These are phyloP conservation scores for Termitomyces sp. DNA, from an alignment of 768 basidiomycete genomes.

Conservation along the genomic window DNA sequence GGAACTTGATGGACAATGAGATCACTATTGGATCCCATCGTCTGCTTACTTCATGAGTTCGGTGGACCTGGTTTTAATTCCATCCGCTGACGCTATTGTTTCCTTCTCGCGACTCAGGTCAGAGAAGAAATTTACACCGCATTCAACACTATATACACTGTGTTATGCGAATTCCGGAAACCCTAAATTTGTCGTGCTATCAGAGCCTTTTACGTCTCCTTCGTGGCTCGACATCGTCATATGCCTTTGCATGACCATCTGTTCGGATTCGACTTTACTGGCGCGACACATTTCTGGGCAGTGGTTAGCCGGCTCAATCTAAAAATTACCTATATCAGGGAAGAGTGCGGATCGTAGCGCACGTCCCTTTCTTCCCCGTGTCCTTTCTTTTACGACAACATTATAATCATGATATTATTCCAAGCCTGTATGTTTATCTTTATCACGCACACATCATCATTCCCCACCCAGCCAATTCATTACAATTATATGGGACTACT, in stretches of 20 bases:
- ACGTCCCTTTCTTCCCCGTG: conserved; percentile 32
- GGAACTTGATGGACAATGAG: conserved; percentile 7
- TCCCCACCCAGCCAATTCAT: conserved; percentile 25
- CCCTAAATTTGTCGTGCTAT: conserved; percentile 37
- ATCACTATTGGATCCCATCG: conserved; percentile 20
- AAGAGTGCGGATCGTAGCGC: conserved; percentile 42
- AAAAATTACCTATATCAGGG: conserved; percentile 18
- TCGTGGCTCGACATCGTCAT: conserved; percentile 14
- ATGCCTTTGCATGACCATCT: conserved; percentile 5
- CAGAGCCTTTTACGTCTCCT: conserved; percentile 4
- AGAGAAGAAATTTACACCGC: conserved; percentile 99
- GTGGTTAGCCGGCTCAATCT: conserved; percentile 8
- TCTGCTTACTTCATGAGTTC: conserved; percentile 26
- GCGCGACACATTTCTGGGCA: not conserved
- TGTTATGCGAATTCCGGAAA: conserved; percentile 92
- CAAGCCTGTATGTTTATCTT: conserved; percentile 18
- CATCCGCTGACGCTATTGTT: conserved; percentile 39
- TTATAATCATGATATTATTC: conserved; percentile 23
- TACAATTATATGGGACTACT: conserved; percentile 16
- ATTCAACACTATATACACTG: conserved; percentile 99
- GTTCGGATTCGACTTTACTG: not conserved
- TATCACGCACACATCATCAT: conserved; percentile 32
- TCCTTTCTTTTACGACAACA: conserved; percentile 14
- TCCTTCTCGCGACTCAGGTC: conserved; percentile 52
- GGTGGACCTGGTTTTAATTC: conserved; percentile 40